Evolutionary conservation across 306 rosid genomes (phyloP), one percentile per base, ranked within the genome.

Genomic region (Acacia confusa): DNA sequence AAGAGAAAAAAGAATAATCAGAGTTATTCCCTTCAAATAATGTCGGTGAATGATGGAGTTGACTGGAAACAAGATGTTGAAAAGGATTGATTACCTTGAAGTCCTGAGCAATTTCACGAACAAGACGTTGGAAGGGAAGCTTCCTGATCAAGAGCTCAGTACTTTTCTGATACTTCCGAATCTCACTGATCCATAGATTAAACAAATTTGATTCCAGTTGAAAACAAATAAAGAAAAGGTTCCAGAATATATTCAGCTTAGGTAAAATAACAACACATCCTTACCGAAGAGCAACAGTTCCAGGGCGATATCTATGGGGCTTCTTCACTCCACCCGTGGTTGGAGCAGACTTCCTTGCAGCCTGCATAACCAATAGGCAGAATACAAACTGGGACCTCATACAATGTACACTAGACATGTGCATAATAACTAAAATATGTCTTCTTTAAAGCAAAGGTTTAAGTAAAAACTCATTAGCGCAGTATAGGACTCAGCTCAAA

Each of bases 261-360:
- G 16, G n/a, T 8, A 47, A 28, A 27, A 3, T 28, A 30, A 76
- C 32, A 77, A 76, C 57, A 32, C 20, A 53, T 41, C 16, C 15
- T 68, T 77, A 84, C 85, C 87, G 85, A 55, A 84, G 87, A 4
- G 87, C 85, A 44, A 85, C 87, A 65, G 87, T 81, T 81, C 85
- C 87, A 9, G 85, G 88, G 68, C 82, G 88, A 73, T 81, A 85
- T 64, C 88, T 57, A 41, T 81, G 88, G 28, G 82, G 88, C 76
- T 85, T 85, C 82, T 85, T 81, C 6, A 81, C 88, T 52, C 88
- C 88, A 41, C 85, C 82, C 0, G 87, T 81, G 15, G 87, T 81
- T 1, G 85, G 82, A n/a, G 87, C 87, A 64, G 85, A 85, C 77
- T 85, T 85, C 27, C 87, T 71, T 43, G 85, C 87, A 71, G 88